Percentiles rank a stretch among this genome's conserved stretches.
These are phyloP conservation scores for Senecio squalidus DNA, from an alignment of 140 eudicot genomes.

Conservation along the genomic window DNA sequence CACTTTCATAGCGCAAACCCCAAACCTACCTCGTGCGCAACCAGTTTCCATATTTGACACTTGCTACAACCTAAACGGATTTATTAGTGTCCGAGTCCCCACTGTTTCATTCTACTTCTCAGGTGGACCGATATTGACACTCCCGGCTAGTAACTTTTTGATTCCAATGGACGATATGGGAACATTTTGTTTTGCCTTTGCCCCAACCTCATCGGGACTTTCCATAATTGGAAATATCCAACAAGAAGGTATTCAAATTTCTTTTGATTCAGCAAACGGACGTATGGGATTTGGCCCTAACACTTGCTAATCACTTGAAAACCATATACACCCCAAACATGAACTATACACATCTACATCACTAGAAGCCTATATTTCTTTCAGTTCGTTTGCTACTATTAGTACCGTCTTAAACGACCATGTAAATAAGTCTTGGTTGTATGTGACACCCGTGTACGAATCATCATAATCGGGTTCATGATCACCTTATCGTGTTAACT, in stretches of 20 bases:
- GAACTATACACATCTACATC: not conserved
- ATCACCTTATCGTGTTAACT: not conserved
- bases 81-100: conserved; percentile 76
- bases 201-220: conserved; percentile 72
- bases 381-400: not conserved
- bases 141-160: conserved; percentile 77
- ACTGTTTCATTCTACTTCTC: conserved; percentile 73
- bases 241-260: conserved; percentile 91
- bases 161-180: conserved; percentile 84
- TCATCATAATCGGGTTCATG: not conserved
- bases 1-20: conserved; percentile 51
- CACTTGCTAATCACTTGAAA: conserved; percentile 35
- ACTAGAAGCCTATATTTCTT: not conserved
- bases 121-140: conserved; percentile 70
- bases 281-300: conserved; percentile 85
- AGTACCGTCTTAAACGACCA: not conserved
- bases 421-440: conserved; percentile 10
- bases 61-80: conserved; percentile 67
- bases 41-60: conserved; percentile 71
- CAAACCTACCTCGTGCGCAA: conserved; percentile 55
- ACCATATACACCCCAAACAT: not conserved
- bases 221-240: conserved; percentile 90
- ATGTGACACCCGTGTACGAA: conserved; percentile 1
- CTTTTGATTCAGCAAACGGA: conserved; percentile 63
- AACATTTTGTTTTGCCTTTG: conserved; percentile 88